Evolutionary conservation across 495 filamentous ascomycete species (phyloP).

Genomic region (Penicillium waksmanii): DNA sequence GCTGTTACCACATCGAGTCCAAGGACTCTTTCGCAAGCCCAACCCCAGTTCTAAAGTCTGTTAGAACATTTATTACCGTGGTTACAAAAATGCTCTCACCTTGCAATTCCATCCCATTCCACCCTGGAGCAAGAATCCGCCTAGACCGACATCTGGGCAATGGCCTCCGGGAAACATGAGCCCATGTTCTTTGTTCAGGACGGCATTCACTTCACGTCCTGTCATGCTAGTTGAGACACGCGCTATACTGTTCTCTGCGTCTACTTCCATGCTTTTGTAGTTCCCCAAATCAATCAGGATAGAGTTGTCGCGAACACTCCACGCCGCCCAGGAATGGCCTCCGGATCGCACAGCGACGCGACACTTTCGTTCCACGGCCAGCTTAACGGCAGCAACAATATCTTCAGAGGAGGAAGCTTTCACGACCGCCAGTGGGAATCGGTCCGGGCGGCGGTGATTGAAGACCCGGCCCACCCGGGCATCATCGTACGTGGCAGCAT

Average conservation of each 20-base stretch:
- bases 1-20: slow-evolving; percentile 56
- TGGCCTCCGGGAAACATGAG: slow-evolving; percentile 56
- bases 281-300: slow-evolving; percentile 53
- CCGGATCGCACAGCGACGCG: slow-evolving; percentile 55
- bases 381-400: slow-evolving; percentile 46
- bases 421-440: slow-evolving; percentile 51
- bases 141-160: slow-evolving; percentile 60
- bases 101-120: slow-evolving; percentile 62
- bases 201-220: slow-evolving; percentile 44
- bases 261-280: slow-evolving; percentile 38
- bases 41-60: slow-evolving; percentile 51
- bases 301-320: slow-evolving; percentile 54
- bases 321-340: slow-evolving; percentile 58
- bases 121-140: slow-evolving; percentile 58
- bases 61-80: neutral
- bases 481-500: slow-evolving; percentile 32
- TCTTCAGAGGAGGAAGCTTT: slow-evolving; percentile 41
- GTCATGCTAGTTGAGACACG: slow-evolving; percentile 49
- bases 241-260: slow-evolving; percentile 35
- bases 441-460: slow-evolving; percentile 40
- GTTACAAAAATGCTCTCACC: slow-evolving; percentile 21
- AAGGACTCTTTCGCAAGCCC: slow-evolving; percentile 54
- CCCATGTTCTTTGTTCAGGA: slow-evolving; percentile 33
- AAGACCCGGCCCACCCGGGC: slow-evolving; percentile 40
- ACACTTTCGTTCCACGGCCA: slow-evolving; percentile 42